These are phyloP conservation scores for Tulasnella sp. DNA, from an alignment of 768 basidiomycete species.

Conservation along the genomic window DNA sequence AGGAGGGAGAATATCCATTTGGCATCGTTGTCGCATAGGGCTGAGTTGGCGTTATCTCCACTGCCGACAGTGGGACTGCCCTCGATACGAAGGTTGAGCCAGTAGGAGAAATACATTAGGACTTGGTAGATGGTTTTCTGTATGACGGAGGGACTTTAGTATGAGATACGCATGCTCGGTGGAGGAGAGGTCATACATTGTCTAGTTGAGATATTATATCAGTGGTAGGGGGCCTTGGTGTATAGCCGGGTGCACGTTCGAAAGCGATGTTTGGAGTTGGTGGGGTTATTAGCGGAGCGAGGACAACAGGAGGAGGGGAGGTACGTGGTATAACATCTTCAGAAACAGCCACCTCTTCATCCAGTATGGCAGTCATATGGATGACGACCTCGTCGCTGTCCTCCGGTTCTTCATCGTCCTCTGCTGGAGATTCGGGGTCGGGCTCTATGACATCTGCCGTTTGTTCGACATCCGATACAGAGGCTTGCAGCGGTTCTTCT, in stretches of 20 bases:
- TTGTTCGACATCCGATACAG: not conserved
- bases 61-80: not conserved
- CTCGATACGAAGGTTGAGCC: conserved; percentile 11
- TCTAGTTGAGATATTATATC: conserved; percentile 5
- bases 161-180: not conserved
- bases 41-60: not conserved
- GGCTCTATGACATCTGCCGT: not conserved
- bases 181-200: not conserved
- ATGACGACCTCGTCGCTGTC: not conserved
- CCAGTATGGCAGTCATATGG: conserved; percentile 12
- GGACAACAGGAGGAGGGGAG: not conserved
- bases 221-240: conserved; percentile 1
- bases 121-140: not conserved
- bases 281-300: not conserved
- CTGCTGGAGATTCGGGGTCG: conserved; percentile 7
- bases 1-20: conserved; percentile 18
- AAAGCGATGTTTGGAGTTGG: not conserved
- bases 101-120: conserved; percentile 13
- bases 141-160: not conserved
- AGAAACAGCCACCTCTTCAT: not conserved
- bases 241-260: not conserved
- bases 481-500: not conserved
- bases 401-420: not conserved
- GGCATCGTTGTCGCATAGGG: conserved; percentile 9
- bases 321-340: not conserved